A percentile compares a stretch with the other conserved stretches of the same genome.
Evolutionary conservation across 257 asterid species (phyloP).

Genomic region (Parsonsia alboflavescens): DNA sequence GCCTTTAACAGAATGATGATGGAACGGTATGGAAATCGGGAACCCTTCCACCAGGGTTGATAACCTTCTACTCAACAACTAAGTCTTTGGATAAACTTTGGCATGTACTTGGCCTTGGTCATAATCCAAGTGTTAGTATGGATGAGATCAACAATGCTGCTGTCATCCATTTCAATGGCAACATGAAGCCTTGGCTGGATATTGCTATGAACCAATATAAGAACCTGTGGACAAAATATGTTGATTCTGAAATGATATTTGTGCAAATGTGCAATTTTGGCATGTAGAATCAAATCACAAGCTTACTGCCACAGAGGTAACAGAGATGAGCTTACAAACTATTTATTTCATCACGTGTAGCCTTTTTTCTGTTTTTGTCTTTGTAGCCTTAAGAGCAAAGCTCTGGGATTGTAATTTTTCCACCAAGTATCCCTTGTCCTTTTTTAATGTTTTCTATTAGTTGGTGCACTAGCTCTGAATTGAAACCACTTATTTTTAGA

Average conservation of each 20-base stretch:
- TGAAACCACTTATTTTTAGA: slow-evolving; percentile 3
- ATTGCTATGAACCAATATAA: slow-evolving; percentile 90
- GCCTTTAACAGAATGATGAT: slow-evolving; percentile 62
- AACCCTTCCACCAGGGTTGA: slow-evolving; percentile 79
- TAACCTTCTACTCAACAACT: slow-evolving; percentile 73
- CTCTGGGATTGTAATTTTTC: slow-evolving; percentile 30
- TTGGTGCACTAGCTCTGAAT: slow-evolving; percentile 23
- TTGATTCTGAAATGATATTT: slow-evolving; percentile 85
- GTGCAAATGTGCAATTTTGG: slow-evolving; percentile 99
- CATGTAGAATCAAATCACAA: slow-evolving; percentile 46
- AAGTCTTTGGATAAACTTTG: slow-evolving; percentile 87
- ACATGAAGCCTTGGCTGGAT: slow-evolving; percentile 99
- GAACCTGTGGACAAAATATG: slow-evolving; percentile 90
- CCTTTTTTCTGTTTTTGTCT: slow-evolving; percentile 18
- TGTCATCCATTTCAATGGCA: slow-evolving; percentile 89
- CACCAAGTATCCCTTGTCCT: slow-evolving; percentile 14
- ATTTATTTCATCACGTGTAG: slow-evolving; percentile 21
- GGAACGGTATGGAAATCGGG: slow-evolving; percentile 76
- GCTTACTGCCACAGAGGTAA: slow-evolving; percentile 21
- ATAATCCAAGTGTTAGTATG: slow-evolving; percentile 90
- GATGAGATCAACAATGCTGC: slow-evolving; percentile 92
- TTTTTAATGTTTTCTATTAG: slow-evolving; percentile 15
- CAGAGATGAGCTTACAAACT: slow-evolving; percentile 21
- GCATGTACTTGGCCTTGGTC: slow-evolving; percentile 91
- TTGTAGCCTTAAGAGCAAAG: slow-evolving; percentile 39